These are phyloP conservation scores for Penicillium sp. DNA, from an alignment of 2,329 filamentous ascomycete genomes.

Conservation along the genomic window DNA sequence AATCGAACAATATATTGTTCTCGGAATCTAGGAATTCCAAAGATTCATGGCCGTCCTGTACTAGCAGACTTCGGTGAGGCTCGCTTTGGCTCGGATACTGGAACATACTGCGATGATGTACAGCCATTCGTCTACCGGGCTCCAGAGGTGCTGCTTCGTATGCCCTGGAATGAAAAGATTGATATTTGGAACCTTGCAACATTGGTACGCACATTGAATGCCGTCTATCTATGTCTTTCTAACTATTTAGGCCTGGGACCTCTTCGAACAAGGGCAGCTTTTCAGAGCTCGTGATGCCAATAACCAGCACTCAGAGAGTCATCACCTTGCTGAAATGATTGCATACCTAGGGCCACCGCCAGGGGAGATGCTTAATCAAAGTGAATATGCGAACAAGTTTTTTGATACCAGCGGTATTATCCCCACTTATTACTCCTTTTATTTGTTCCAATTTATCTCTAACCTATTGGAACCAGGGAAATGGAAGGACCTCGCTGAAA, in stretches of 20 bases:
- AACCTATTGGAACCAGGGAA: conserved; percentile 10
- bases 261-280: conserved; percentile 14
- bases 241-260: conserved; percentile 19
- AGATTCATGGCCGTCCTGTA: conserved; percentile 22
- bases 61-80: conserved; percentile 28
- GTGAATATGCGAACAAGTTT: conserved; percentile 18
- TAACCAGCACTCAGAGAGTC: conserved; percentile 9
- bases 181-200: conserved; percentile 27
- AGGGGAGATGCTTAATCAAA: conserved; percentile 31
- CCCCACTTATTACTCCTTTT: too few relatives aligned
- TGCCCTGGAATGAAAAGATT: conserved; percentile 22
- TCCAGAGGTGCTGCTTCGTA: conserved; percentile 23
- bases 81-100: conserved; percentile 10
- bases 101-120: conserved; percentile 10
- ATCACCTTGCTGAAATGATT: conserved; percentile 36
- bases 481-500: conserved; percentile 10
- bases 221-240: not conserved
- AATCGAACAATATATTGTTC: conserved; percentile 24
- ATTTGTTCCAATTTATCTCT: not conserved
- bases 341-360: conserved; percentile 38
- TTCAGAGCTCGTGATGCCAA: conserved; percentile 15
- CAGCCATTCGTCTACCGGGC: conserved; percentile 23
- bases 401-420: conserved; percentile 16
- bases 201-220: conserved; percentile 11
- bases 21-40: conserved; percentile 19